Evolutionary conservation across 495 filamentous ascomycete genomes (phyloP), one percentile per base, ranked within the genome.

Genomic region (Trichoderma erinaceum): DNA sequence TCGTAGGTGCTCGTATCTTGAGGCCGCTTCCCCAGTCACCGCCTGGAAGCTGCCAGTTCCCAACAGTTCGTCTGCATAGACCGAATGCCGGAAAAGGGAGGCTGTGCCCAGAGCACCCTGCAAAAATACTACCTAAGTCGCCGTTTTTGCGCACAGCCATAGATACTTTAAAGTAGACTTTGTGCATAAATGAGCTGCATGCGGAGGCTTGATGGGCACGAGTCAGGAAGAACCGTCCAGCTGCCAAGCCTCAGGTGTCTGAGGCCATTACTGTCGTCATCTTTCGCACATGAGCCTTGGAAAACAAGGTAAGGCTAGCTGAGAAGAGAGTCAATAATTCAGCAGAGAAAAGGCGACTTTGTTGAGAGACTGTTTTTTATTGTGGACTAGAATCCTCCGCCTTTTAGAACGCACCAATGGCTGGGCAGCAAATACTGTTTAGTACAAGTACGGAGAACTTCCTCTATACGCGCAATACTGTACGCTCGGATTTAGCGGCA

Each of bases 141-240:
- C 35, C 35, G 35, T 38, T 38, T 3, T 38, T 38, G 35, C 35
- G 35, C 35, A 35, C 32, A 38, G 35, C 35, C 35, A 38, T 29
- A 4, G 29, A 29, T 15, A 61, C 35, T 38, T 38, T 38, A 38
- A 10, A 38, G 35, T 38, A 23, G 48, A 52, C 18, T n/a, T 21
- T 23, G 48, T 52, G n/a, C 48, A 52, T 23, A 52, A 18, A 52
- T 52, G 48, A n/a, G 48, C 48, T 52, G 48, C 48, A 52, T 52
- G 48, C 48, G 48, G 48, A 23, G 48, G 43, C 43, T 46, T 3
- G 43, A 46, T 18, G 35, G 13, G 12, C 43, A 5, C 43, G 43
- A 46, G 43, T 46, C 43, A 46, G 43, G 18, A 46, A 0, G 12
- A 7, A 23, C n/a, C 48, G 21, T n/a, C n/a, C 10, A 52, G n/a